These are phyloP conservation scores for Candida piceae DNA, from an alignment of 805 yeast species.

Conservation along the genomic window DNA sequence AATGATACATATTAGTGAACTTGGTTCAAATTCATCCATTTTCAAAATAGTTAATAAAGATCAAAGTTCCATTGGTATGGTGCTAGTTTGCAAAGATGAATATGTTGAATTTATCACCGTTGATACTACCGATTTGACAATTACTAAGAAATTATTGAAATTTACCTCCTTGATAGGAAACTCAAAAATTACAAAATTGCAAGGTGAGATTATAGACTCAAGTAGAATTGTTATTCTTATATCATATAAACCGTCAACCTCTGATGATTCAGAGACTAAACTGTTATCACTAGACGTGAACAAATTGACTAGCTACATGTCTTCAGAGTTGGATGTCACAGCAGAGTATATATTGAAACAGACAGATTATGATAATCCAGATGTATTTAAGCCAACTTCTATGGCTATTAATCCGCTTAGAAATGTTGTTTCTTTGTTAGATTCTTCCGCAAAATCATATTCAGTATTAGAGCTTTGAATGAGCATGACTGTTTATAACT, in stretches of 20 bases:
- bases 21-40: conserved; percentile 9
- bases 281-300: conserved; percentile 4
- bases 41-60: conserved; percentile 5
- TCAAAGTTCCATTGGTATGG: conserved; percentile 6
- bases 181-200: conserved; percentile 4
- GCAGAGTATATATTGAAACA: conserved; percentile 6
- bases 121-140: conserved; percentile 4
- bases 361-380: conserved; percentile 4
- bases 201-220: conserved; percentile 6
- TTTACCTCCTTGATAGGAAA: conserved; percentile 1
- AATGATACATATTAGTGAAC: conserved; percentile 10
- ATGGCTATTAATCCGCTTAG: conserved; percentile 30
- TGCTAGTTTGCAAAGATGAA: conserved; percentile 6
- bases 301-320: not conserved
- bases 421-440: conserved; percentile 37
- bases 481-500: no score
- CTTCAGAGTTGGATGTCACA: conserved; percentile 4
- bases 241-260: conserved; percentile 1
- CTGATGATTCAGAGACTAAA: not conserved
- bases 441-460: conserved; percentile 35
- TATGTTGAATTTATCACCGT: conserved; percentile 11
- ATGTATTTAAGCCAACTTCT: conserved; percentile 26
- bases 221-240: conserved; percentile 7
- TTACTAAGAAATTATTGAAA: conserved; percentile 3
- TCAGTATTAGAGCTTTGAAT: conserved; percentile 27